Conservation (phyloP, 768 basidiomycete species). For the Dioszegia crocea region DNA sequence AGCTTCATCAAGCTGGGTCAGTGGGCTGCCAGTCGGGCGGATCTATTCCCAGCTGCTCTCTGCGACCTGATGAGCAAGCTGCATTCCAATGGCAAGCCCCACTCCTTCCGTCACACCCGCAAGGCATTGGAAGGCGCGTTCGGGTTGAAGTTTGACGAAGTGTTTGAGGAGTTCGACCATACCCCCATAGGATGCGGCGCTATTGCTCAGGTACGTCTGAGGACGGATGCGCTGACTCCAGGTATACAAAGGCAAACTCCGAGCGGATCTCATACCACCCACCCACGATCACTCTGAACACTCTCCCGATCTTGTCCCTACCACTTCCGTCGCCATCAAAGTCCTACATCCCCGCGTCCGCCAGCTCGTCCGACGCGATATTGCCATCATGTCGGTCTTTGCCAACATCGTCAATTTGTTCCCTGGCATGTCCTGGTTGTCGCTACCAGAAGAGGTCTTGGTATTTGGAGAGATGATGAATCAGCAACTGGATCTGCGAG, state of each 20-base stretch:
- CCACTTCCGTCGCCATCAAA: conserved; percentile 89
- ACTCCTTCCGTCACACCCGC: conserved; percentile 74
- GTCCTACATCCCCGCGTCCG: conserved; percentile 82
- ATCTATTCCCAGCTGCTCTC: conserved; percentile 80
- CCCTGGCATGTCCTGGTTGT: conserved; percentile 95
- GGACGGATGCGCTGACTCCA: conserved; percentile 63
- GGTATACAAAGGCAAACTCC: conserved; percentile 60
- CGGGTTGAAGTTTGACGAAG: conserved; percentile 72
- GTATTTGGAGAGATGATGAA: conserved; percentile 97
- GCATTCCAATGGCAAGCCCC: conserved; percentile 81
- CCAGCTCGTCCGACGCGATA: conserved; percentile 79
- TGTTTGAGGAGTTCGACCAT: conserved; percentile 84
- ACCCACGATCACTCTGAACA: conserved; percentile 3
- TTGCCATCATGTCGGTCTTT: conserved; percentile 92
- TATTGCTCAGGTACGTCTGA: conserved; percentile 93
- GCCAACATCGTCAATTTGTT: conserved; percentile 69
- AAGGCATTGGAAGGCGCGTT: conserved; percentile 78
- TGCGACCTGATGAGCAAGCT: conserved; percentile 79
- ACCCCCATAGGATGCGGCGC: conserved; percentile 93
- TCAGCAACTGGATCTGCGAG: conserved; percentile 82
- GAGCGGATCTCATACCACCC: conserved; percentile 5
- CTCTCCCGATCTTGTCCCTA: conserved; percentile 9
- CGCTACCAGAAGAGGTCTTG: conserved; percentile 86
- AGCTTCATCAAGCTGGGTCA: conserved; percentile 98
- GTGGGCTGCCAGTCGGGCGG: conserved; percentile 95